A percentile compares a stretch with the other conserved stretches of the same genome.
These are phyloP conservation scores for Suhomyces kunorum DNA, from an alignment of 1,139 yeast genomes.

Conservation along the genomic window DNA sequence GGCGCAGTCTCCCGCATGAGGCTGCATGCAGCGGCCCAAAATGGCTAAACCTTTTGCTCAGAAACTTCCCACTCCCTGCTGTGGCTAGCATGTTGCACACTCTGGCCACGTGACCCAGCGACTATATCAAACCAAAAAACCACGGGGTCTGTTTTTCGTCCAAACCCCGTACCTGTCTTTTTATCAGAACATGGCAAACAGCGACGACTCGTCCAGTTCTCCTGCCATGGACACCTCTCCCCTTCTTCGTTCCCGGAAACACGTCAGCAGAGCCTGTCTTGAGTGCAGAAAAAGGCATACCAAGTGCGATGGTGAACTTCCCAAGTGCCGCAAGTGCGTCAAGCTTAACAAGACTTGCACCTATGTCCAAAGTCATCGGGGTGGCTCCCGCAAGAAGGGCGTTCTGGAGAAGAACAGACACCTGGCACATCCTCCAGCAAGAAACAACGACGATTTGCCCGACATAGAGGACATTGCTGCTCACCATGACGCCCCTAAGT, in stretches of 20 bases:
- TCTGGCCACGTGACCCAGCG: neutral
- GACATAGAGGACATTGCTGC: constrained; percentile 17
- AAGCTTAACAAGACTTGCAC: constrained; percentile 36
- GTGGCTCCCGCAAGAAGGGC: constrained; percentile 53
- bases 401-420: constrained; percentile 21
- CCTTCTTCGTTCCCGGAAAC: constrained; percentile 16
- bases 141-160: constrained; percentile 2
- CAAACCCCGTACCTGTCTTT: constrained; percentile 6
- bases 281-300: constrained; percentile 51
- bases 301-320: constrained; percentile 50
- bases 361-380: constrained; percentile 51
- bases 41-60: too few relatives aligned
- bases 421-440: constrained; percentile 6
- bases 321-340: constrained; percentile 43
- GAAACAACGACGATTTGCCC: constrained; percentile 6
- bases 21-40: too few relatives aligned
- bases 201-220: neutral
- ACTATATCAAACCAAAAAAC: neutral
- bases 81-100: too few relatives aligned
- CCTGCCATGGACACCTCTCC: neutral
- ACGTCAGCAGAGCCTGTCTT: constrained; percentile 42
- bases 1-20: too few relatives aligned
- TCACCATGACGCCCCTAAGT: neutral
- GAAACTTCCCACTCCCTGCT: too few relatives aligned
- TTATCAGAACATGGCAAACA: neutral